Percentiles rank a stretch among this genome's conserved stretches.
Evolutionary conservation across 2,329 filamentous ascomycete species (phyloP).

Genomic region (Ilyonectria destructans): DNA sequence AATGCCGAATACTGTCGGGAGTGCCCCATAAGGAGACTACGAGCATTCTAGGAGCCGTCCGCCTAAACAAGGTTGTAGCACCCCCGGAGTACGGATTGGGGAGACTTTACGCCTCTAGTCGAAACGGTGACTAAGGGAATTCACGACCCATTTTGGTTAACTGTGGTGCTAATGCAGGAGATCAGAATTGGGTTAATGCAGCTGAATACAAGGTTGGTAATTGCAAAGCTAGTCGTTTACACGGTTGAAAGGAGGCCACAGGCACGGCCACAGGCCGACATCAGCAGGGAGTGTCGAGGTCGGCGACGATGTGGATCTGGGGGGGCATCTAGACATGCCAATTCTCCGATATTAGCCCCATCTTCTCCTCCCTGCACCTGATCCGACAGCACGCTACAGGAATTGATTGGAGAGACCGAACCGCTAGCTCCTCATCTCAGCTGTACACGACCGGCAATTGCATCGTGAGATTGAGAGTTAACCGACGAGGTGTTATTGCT

Average conservation of each 20-base stretch:
- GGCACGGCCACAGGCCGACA: background rate
- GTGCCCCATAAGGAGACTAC: background rate
- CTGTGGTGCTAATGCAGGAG: no score
- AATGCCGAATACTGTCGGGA: background rate
- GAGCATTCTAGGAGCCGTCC: background rate
- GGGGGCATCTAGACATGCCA: background rate
- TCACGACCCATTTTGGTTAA: no score
- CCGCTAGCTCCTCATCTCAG: slow-evolving; percentile 3
- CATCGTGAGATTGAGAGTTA: background rate
- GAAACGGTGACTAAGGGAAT: background rate
- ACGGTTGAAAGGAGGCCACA: background rate
- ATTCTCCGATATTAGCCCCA: background rate
- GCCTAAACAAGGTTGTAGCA: background rate
- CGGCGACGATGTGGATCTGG: background rate
- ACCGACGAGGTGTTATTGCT: background rate
- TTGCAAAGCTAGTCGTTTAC: background rate
- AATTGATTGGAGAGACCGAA: slow-evolving; percentile 13
- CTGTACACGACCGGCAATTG: slow-evolving; percentile 2
- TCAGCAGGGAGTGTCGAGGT: background rate
- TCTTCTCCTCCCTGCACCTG: background rate
- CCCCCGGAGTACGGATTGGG: background rate
- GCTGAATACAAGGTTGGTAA: background rate
- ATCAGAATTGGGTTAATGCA: background rate
- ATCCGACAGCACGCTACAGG: background rate
- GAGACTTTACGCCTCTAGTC: background rate